Percentiles rank a stretch among this genome's conserved stretches.
Conservation (phyloP, 2,329 filamentous ascomycete genomes). For the Colletotrichum gigasporum region DNA sequence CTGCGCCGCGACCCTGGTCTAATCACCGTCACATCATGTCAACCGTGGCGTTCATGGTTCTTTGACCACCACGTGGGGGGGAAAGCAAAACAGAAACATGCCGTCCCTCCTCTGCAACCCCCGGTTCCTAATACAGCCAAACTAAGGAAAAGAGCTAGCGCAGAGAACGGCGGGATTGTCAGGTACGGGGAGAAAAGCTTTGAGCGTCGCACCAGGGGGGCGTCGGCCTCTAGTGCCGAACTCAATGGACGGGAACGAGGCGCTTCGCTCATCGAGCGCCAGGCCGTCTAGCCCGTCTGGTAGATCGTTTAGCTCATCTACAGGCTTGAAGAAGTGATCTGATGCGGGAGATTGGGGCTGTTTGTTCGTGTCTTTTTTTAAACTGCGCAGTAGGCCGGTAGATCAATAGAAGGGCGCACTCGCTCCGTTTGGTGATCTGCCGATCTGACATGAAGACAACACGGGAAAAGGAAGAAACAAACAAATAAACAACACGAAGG, state of each 20-base stretch:
- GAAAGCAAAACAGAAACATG: neutral
- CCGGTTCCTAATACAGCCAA: neutral
- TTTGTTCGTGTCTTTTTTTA: neutral
- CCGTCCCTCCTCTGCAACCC: neutral
- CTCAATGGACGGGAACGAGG: neutral
- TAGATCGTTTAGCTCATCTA: neutral
- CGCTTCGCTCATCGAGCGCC: too few species aligned
- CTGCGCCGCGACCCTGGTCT: neutral
- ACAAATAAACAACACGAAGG: too few species aligned
- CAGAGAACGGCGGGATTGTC: neutral
- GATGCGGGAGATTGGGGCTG: neutral
- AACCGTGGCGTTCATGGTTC: constrained; percentile 1
- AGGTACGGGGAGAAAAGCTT: neutral
- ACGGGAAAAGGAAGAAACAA: neutral
- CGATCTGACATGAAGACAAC: too few species aligned
- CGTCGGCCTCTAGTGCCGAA: constrained; percentile 11
- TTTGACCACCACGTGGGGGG: constrained; percentile 13
- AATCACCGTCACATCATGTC: constrained; percentile 5
- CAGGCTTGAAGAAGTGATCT: neutral
- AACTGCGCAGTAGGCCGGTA: too few species aligned
- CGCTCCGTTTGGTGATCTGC: too few species aligned
- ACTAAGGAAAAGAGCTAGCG: neutral
- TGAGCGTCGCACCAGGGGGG: constrained; percentile 16
- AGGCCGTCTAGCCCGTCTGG: neutral
- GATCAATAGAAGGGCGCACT: too few species aligned